Conservation (phyloP, 2,329 filamentous ascomycete species). For the Pseudogymnoascus sp. region DNA sequence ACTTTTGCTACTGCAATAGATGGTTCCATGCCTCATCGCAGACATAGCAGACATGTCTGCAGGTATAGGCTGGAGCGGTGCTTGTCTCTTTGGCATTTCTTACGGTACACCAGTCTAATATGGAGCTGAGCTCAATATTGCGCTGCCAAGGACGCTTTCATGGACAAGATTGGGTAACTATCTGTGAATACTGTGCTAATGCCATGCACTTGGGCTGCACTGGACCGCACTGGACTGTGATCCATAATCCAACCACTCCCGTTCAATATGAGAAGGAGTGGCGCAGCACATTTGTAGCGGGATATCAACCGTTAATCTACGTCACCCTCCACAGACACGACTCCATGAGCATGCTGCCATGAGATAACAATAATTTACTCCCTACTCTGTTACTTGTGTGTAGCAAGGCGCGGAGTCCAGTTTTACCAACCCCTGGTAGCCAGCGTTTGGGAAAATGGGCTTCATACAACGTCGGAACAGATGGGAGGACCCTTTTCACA, state of each 20-base stretch:
- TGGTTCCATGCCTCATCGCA: background rate
- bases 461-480: background rate
- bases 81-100: background rate
- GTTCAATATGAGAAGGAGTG: background rate
- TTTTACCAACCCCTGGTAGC: background rate
- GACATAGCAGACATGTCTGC: background rate
- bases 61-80: background rate
- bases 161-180: background rate
- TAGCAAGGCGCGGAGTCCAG: no score
- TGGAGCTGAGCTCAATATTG: background rate
- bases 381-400: no score
- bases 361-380: background rate
- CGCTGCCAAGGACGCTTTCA: background rate
- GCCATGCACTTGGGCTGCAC: slow-evolving; percentile 1
- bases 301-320: background rate
- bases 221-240: background rate
- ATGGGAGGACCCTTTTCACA: background rate
- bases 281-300: background rate
- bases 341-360: background rate
- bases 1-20: background rate
- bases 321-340: background rate
- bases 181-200: background rate
- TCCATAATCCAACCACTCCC: background rate
- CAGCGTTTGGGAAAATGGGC: no score
- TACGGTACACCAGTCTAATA: background rate